Base-by-base conservation (phyloP, 495 filamentous ascomycete genomes). In the Talaromyces nanjingensis region DNA sequence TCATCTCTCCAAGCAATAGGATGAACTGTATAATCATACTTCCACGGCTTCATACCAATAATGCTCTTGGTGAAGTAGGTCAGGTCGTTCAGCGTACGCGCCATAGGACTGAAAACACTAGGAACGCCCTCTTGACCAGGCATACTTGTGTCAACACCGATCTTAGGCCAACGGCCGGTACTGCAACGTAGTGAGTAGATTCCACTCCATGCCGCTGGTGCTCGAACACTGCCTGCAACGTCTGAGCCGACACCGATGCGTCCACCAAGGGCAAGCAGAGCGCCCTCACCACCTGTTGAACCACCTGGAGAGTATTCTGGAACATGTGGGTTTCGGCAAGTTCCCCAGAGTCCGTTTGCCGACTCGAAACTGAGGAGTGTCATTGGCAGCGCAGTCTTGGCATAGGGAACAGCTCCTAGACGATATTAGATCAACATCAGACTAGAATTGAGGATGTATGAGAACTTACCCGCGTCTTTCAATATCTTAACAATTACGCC, bases 171-270 rank as follows among this genome's bases (percentile, higher is more conserved):
- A 27, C 94, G 82, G 18, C 94, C 93, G n/a, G 90, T 96, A n/a
- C 89, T 92, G 73, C 94, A 98, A 53, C 92, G 85, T 22, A 98
- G 73, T 2, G 87, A 87, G 73, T 97, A 97, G 70, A 96, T 92
- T 3, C 94, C 94, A 33, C 87, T 88, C 79, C 90, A 98, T 59
- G 96, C 92, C 3, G 94, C 93, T 3, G 94, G 94, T 16, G 83
- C 88, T 29, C 94, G 83, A 2, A 98, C 94, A 9, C 89, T 93
- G 11, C 94, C 94, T 47, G 94, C 93, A 9, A 98, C 93, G 71
- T 98, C 94, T 14, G 90, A 93, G 34, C 94, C 94, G 66, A 98
- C 88, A 29, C 94, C 94, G 64, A 97, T 96, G n/a, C 94, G 83
- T 49, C 87, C 86, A 60, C 94, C 94, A 60, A 90, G 81, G 0